Evolutionary conservation across 805 yeast genomes (phyloP), one percentile per base, ranked within the genome.

Genomic region (Saturnispora besseyi): DNA sequence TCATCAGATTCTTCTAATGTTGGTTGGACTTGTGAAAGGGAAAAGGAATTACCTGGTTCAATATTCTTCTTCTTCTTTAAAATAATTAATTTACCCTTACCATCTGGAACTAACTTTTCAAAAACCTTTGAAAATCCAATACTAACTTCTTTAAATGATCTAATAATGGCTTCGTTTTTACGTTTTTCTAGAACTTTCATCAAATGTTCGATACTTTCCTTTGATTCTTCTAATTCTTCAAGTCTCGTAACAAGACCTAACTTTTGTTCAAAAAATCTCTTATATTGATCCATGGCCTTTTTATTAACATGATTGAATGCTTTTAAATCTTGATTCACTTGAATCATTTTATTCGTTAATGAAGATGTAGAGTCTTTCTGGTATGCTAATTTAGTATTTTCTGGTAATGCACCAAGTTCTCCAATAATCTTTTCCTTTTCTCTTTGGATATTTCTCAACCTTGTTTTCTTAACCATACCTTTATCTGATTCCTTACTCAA

Each of bases 401-500:
- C 96, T 0, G 96, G 91, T 15, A 91, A 70, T 3, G 85, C 86
- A n/a, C 97, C 97, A 38, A 90, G 67, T 40, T 86, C 95, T 53
- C 90, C 74, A 30, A 89, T 82, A 59, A 79, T 85, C 52, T 75
- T 77, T 55, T 81, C 82, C 24, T 87, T 64, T 55, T 86, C 95
- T 45, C 84, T 87, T 52, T 86, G 75, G 55, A 96, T 75, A 41
- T 73, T 68, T 4, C 69, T 61, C 45, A 87, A 65, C 4, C 82
- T 61, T 2, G 84, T 72, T 55, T 81, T 85, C 58, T 77, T 82
- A 21, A 84, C 75, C 55, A 84, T 67, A 6, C 72, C 71, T 51
- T 76, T 81, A 58, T 88, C 96, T 0, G 84, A 74, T n/a, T 61
- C 65, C 54, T 81, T 82, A 51, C 83, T 80, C 48, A 73, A 77